Evolutionary conservation across 1,284 basidiomycete species (phyloP).

Genomic region (Malassezia restricta): DNA sequence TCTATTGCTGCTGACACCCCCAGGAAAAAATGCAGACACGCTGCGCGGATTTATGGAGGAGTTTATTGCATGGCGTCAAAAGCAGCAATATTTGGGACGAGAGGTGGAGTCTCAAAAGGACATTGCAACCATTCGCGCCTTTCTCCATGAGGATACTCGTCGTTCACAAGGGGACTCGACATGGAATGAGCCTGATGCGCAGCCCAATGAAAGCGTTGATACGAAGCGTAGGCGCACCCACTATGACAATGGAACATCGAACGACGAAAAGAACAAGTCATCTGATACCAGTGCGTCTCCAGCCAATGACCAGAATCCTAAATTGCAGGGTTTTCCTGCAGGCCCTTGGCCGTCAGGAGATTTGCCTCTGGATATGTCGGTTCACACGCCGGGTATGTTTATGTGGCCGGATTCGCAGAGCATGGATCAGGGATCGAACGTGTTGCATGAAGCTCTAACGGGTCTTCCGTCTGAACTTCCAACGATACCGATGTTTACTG

Average conservation of each 20-base stretch:
- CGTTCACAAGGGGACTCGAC: not conserved
- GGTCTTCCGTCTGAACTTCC: not conserved
- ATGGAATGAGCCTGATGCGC: not conserved
- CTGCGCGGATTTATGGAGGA: constrained; percentile 20
- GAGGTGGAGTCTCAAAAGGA: not conserved
- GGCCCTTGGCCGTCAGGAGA: not conserved
- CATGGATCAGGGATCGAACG: not conserved
- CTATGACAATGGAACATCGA: not conserved
- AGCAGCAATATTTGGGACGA: not conserved
- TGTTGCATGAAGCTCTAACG: not conserved
- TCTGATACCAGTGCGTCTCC: not conserved
- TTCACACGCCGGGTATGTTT: not conserved
- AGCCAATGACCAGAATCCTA: not conserved
- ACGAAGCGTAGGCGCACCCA: not conserved
- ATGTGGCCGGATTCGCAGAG: not conserved
- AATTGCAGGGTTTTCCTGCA: not conserved
- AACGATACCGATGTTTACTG: not conserved
- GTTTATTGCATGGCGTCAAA: constrained; percentile 4
- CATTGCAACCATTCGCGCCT: constrained; percentile 1
- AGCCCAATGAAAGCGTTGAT: not conserved
- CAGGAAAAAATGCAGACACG: constrained; percentile 20
- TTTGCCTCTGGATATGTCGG: not conserved
- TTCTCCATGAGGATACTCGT: not conserved
- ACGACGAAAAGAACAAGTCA: not conserved
- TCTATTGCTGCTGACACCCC: constrained; percentile 29